Evolutionary conservation across 2,329 filamentous ascomycete genomes (phyloP).

Genomic region (Ophiostoma perfectum): DNA sequence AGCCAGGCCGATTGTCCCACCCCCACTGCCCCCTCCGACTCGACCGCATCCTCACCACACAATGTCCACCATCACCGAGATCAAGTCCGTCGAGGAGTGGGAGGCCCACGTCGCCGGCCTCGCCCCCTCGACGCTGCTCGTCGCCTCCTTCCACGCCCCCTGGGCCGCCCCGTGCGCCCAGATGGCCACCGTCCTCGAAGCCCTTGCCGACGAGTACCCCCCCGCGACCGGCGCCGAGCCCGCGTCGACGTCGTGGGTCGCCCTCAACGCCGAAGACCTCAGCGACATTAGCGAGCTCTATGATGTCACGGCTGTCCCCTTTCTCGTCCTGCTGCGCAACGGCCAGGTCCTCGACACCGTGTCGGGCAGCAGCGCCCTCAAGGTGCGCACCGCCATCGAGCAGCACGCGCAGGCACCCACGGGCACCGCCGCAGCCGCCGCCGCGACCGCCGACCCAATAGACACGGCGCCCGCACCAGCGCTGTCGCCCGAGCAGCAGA

Average conservation of each 20-base stretch:
- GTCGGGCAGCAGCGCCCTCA: conserved; percentile 81
- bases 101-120: conserved; percentile 60
- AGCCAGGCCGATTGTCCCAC: not conserved
- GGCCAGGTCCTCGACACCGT: conserved; percentile 75
- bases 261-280: conserved; percentile 90
- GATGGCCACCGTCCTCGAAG: conserved; percentile 80
- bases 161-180: conserved; percentile 96
- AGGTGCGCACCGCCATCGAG: conserved; percentile 81
- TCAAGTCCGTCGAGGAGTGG: conserved; percentile 70
- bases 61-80: conserved; percentile 74
- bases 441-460: conserved; percentile 35
- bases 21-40: not conserved
- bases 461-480: conserved; percentile 37
- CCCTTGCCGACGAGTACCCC: conserved; percentile 82
- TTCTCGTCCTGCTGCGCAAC: conserved; percentile 74
- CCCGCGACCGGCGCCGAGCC: conserved; percentile 41
- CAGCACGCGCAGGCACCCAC: conserved; percentile 51
- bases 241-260: conserved; percentile 68
- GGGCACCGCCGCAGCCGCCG: conserved; percentile 31
- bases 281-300: conserved; percentile 87
- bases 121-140: conserved; percentile 64
- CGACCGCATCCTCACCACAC: conserved; percentile 26
- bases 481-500: conserved; percentile 50
- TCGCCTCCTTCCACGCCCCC: conserved; percentile 92
- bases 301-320: conserved; percentile 91